Evolutionary conservation across 192 early-diverging fungal species (phyloP), one percentile per base, ranked within the genome.

Genomic region (Jimgerdemannia lactiflua): DNA sequence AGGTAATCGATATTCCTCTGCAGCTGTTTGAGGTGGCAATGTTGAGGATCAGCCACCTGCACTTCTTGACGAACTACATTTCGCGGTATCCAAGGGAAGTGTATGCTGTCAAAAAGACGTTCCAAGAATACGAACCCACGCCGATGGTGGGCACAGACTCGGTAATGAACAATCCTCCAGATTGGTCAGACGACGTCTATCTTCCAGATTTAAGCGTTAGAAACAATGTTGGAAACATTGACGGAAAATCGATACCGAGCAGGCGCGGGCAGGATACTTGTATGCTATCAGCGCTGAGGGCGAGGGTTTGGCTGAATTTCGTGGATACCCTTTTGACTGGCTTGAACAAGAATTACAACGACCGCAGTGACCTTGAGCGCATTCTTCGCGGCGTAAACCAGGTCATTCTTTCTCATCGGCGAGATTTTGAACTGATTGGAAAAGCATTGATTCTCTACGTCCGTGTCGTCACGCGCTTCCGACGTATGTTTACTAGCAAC

Each of bases 31-130:
- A 80, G 8, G 78, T 86, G 64, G 75, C 84, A 3, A 77, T 88
- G 63, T 73, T 85, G n/a, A 83, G 87, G 20, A 81, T 87, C 67
- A 85, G 82, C 43, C 88, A 89, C 75, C 83, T 87, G 63, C 88
- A 86, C 43, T 87, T 89, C 64, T 78, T 86, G 77, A 86, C 84
- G 1, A 88, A 82, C 29, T 89, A 84, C 70, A 70, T 89, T 4
- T 72, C 74, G n/a, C 79, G 85, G 2, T 89, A 77, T 65, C 86
- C 86, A 2, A 74, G 75, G 17, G 88, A 89, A 42, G 80, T 79
- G 3, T 78, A 84, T 43, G 79, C 87, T 6, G 71, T 89, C 43
- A 88, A 89, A 74, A 80, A 83, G 43, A 83, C 77, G 20, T 74
- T 89, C 43, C 76, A 83, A 0, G 74, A 83, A 4, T 89, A 82